These are phyloP conservation scores for Botryotinia globosa DNA, from an alignment of 2,329 filamentous ascomycete genomes.

Conservation along the genomic window DNA sequence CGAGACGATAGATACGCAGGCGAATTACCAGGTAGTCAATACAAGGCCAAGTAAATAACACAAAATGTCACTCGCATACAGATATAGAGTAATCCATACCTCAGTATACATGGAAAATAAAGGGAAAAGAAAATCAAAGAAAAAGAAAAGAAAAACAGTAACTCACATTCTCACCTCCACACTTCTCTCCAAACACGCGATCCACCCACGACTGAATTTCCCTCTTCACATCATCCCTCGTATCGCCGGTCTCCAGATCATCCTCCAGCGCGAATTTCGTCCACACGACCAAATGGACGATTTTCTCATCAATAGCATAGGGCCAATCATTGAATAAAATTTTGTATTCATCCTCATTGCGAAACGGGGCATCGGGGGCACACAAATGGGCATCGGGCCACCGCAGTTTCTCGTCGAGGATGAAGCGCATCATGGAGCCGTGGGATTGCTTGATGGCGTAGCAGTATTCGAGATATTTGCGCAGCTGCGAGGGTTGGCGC, in stretches of 20 bases:
- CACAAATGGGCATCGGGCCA: slow-evolving; percentile 54
- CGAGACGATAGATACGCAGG: neutral
- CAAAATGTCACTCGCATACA: neutral
- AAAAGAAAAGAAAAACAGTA: slow-evolving; percentile 15
- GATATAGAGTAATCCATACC: neutral
- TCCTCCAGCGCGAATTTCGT: slow-evolving; percentile 81
- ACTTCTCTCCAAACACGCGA: slow-evolving; percentile 57
- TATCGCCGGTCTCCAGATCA: slow-evolving; percentile 54
- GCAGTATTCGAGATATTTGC: slow-evolving; percentile 72
- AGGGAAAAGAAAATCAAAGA: too few species aligned
- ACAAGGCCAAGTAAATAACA: neutral
- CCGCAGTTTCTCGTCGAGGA: slow-evolving; percentile 65
- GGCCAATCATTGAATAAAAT: slow-evolving; percentile 92
- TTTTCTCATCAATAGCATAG: slow-evolving; percentile 75
- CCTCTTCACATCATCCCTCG: slow-evolving; percentile 60
- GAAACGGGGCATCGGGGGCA: slow-evolving; percentile 37
- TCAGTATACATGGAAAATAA: neutral
- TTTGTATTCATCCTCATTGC: slow-evolving; percentile 55
- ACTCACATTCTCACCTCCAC: slow-evolving; percentile 55
- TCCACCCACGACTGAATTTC: slow-evolving; percentile 71
- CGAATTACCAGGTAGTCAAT: neutral
- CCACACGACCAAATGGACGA: slow-evolving; percentile 88
- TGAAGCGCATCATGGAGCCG: slow-evolving; percentile 75
- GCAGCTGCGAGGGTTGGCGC: slow-evolving; percentile 71
- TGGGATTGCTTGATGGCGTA: slow-evolving; percentile 61